Base-by-base conservation (phyloP, 805 yeast species). In the Wickerhamiella azyma region DNA sequence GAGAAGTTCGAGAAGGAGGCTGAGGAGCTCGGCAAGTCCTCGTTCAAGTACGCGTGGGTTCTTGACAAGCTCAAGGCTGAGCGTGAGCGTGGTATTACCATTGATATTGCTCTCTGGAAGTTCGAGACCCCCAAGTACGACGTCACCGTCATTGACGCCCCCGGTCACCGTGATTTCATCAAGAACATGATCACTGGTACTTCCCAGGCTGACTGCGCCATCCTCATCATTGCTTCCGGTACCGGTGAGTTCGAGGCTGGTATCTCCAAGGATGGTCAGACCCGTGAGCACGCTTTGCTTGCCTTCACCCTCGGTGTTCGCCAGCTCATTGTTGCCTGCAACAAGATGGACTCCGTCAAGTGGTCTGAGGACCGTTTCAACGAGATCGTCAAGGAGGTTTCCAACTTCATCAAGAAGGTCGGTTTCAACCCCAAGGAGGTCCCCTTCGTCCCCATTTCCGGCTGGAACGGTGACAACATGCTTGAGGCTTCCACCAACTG, bases 401-500 rank as follows among this genome's bases (percentile, higher is more conserved):
- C 94, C 89, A 86, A 75, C 76, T 82, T 92, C 76, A 92, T 92
- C 71, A 92, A 89, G 88, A 92, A 92, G 82, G 99, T 97, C 70
- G 97, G 94, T 68, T 69, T 95, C 62, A 96, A 92, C 72, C 92
- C 98, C 86, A 92, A 92, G 84, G 98, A 92, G 76, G 82, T 92
- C 71, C 76, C 84, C 61, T 84, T 83, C 77, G 88, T 84, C 63
- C 94, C 94, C 68, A 79, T 81, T 68, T 82, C 92, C 62, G 94
- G 94, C 64, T 79, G 89, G 81, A 77, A 79, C 73, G 94, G 94
- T 76, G 92, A 81, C 75, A 81, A 81, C 85, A 81, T 81, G 92
- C 77, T 81, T 69, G 89, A 81, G 72, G 63, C 82, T 45, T 77
- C 86, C 59, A 48, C 79, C 59, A 81, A 81, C 83, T 77, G 83